phyloP scores from a whole-genome alignment of 179 eudicot species.

The Beta corolliflora region DNA sequence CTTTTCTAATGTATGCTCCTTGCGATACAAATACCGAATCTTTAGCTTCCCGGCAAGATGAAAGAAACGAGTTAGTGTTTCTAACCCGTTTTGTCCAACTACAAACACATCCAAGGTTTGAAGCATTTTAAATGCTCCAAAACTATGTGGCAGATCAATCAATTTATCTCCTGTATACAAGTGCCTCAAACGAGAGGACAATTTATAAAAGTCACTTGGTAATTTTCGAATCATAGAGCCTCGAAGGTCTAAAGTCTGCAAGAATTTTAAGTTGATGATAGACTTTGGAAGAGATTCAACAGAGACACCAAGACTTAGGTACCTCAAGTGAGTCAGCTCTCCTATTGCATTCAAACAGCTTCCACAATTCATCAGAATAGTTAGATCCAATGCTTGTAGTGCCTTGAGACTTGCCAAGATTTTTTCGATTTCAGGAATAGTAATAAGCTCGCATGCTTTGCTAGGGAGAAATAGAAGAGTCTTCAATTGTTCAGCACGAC shows the following conservation, averaged over 20 bases:
- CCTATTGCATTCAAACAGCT: slow-evolving; percentile 15
- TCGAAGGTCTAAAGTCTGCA: slow-evolving; percentile 11
- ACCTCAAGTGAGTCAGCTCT: slow-evolving; percentile 18
- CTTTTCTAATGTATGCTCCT: not conserved
- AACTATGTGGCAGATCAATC: not conserved
- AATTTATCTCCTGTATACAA: not conserved
- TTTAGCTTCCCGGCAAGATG: not conserved
- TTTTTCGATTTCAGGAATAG: not conserved
- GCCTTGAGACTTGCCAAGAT: not conserved
- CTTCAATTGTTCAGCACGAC: not conserved
- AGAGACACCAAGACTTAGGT: slow-evolving; percentile 16
- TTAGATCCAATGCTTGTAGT: not conserved
- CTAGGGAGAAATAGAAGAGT: not conserved
- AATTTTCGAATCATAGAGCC: slow-evolving; percentile 1
- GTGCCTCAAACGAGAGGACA: not conserved
- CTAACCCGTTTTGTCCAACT: not conserved
- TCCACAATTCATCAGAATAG: not conserved
- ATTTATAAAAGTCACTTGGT: not conserved
- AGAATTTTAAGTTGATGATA: slow-evolving; percentile 13
- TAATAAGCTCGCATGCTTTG: not conserved
- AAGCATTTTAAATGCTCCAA: not conserved
- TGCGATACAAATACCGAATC: not conserved
- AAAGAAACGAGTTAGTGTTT: not conserved
- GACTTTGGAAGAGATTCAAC: not conserved
- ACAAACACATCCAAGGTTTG: not conserved